These are phyloP conservation scores for Ophiorrhiza pumila DNA, from an alignment of 257 asterid genomes.

Conservation along the genomic window DNA sequence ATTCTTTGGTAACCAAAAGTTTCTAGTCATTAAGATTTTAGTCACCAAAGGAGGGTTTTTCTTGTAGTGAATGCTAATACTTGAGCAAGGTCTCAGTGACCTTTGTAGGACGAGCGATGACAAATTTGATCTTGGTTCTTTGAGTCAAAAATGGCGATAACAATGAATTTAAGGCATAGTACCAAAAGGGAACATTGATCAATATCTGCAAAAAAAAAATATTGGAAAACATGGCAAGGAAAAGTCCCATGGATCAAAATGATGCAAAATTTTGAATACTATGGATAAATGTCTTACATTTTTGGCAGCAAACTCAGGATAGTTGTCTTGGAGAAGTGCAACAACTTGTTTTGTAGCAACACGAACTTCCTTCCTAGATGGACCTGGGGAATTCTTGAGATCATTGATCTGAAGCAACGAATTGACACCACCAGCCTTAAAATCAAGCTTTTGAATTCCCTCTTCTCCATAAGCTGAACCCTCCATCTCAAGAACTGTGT, in stretches of 20 bases:
- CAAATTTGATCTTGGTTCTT: conserved; percentile 74
- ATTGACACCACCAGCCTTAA: conserved; percentile 50
- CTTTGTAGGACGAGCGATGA: conserved; percentile 68
- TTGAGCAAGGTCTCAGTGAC: conserved; percentile 74
- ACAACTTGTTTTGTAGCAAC: conserved; percentile 57
- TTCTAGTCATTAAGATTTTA: no score
- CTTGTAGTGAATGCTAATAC: conserved; percentile 13
- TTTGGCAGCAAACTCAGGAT: conserved; percentile 78
- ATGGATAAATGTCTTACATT: conserved; percentile 39
- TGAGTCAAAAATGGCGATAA: conserved; percentile 71
- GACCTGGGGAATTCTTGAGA: conserved; percentile 57
- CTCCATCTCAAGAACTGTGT: conserved; percentile 76
- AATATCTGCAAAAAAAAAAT: conserved; percentile 41
- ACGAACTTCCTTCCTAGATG: conserved; percentile 70
- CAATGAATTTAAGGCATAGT: conserved; percentile 61
- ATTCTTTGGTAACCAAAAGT: no score
- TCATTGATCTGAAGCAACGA: conserved; percentile 70
- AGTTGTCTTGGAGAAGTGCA: conserved; percentile 71
- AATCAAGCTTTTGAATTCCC: conserved; percentile 60
- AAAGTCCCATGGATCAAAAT: background rate
- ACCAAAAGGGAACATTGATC: conserved; percentile 84
- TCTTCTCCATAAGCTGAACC: conserved; percentile 77
- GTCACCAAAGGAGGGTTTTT: no score
- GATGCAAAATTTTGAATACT: background rate
- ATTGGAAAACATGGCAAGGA: background rate